Evolutionary conservation across 2,329 filamentous ascomycete genomes (phyloP), one percentile per base, ranked within the genome.

Genomic region (Rhexocercosporidium sp.): DNA sequence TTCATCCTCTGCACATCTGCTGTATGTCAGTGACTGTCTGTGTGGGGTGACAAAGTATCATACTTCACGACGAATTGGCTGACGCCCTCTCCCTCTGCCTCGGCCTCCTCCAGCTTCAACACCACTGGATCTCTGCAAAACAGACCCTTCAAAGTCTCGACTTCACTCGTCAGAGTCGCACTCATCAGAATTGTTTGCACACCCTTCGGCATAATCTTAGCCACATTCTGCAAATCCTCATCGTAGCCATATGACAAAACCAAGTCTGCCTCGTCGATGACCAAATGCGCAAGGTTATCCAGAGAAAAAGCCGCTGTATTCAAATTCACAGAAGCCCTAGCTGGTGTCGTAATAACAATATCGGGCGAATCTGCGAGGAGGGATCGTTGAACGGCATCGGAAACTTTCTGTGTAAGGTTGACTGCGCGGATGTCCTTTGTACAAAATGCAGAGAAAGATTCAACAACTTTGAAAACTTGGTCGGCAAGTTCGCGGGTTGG

Each of bases 161-260:
- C 89, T 75, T 99, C 96, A 0, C 90, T 88, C 4, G 92, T 94
- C 62, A 99, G 84, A 0, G 96, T 99, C 7, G 96, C 96, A 72
- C 93, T 97, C 89, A 97, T 97, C 77, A 99, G 85, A 75, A 96
- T 90, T 1, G 93, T 94, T 81, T 99, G 96, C 0, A 97, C 87
- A 1, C 92, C 92, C 76, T 92, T 92, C 0, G 95, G 94, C 25
- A 98, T 83, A 1, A 89, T 86, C 72, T 91, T 88, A 0, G 94
- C 86, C 39, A 99, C 85, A 72, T 88, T 91, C 75, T 94, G 88
- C 68, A 99, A 85, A 74, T 98, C 96, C 67, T 97, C 92, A 66
- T 95, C 91, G 77, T 97, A 97, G 59, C 94, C 96, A 77, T 98
- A 99, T 3, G 93, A 96, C 65, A 98, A 83, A 7, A 99, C 91